Percentiles rank a stretch among this genome's conserved stretches.
Evolutionary conservation across 169 alveolate species (phyloP).

Genomic region (Eimeria falciformis): DNA sequence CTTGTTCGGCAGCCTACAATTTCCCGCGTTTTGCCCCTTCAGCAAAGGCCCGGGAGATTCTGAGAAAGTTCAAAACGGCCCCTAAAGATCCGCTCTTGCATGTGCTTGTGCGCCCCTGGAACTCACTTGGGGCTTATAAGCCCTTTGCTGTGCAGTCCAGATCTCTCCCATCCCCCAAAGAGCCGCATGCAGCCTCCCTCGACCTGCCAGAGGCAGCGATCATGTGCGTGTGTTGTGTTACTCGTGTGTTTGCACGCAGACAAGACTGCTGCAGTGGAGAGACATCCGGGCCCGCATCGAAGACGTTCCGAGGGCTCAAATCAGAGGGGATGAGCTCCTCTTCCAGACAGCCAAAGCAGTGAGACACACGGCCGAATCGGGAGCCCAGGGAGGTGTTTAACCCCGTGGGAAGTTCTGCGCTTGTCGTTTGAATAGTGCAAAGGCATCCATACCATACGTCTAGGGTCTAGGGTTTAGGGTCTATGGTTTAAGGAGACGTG

Average conservation of each 20-base stretch:
- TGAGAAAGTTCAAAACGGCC: not conserved
- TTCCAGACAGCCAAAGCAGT: not conserved
- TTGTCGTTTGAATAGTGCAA: not conserved
- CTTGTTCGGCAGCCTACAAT: not conserved
- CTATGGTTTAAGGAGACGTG: too few relatives aligned
- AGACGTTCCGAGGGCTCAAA: not conserved
- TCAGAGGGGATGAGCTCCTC: not conserved
- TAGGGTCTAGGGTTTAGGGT: slow-evolving; percentile 32
- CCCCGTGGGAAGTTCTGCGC: not conserved
- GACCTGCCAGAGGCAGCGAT: too few relatives aligned
- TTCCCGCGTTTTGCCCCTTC: not conserved
- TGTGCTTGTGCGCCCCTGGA: not conserved
- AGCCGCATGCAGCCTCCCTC: too few relatives aligned
- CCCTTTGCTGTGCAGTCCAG: too few relatives aligned
- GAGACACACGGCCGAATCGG: not conserved
- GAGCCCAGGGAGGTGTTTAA: not conserved
- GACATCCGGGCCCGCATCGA: not conserved
- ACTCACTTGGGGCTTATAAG: too few relatives aligned
- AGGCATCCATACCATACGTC: not conserved
- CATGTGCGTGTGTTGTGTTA: too few relatives aligned
- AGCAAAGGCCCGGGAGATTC: not conserved
- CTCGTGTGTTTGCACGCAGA: too few relatives aligned
- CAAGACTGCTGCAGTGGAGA: slow-evolving; percentile 8
- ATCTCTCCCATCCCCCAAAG: too few relatives aligned
- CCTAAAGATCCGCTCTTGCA: not conserved